These are phyloP conservation scores for Stagonosporopsis cucurbitacearum DNA, from an alignment of 2,329 filamentous ascomycete species.

Conservation along the genomic window DNA sequence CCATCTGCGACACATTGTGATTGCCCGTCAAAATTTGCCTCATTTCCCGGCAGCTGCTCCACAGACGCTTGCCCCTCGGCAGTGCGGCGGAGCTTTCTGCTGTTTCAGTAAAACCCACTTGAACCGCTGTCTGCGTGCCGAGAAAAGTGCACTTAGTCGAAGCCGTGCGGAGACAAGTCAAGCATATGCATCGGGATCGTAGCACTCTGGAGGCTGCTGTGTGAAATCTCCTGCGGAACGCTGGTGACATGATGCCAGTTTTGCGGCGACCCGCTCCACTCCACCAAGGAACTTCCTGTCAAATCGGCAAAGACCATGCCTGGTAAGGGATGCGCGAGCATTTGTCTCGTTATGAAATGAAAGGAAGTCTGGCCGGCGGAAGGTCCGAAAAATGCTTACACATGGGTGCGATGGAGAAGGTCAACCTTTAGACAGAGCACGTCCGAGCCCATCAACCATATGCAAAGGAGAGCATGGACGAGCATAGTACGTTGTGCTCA, in stretches of 20 bases:
- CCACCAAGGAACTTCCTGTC: background rate
- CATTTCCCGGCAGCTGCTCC: background rate
- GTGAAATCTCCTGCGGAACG: background rate
- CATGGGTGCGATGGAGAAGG: background rate
- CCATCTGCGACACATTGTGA: background rate
- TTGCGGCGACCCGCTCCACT: slow-evolving; percentile 2
- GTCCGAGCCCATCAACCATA: no score
- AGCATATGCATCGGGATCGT: background rate
- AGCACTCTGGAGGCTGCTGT: no score
- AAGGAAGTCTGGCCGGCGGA: background rate
- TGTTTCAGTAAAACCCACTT: background rate
- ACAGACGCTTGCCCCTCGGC: slow-evolving; percentile 10
- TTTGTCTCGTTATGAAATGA: background rate
- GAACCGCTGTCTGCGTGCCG: background rate
- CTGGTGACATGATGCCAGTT: background rate
- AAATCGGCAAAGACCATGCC: background rate
- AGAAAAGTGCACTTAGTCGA: background rate
- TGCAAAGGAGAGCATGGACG: background rate
- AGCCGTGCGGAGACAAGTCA: background rate
- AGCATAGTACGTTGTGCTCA: background rate
- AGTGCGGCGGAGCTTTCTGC: background rate
- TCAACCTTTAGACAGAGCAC: background rate
- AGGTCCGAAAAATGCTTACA: background rate
- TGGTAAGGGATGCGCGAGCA: background rate
- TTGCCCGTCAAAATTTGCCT: background rate